Base-by-base conservation (phyloP, 1,139 yeast species). In the Zhuliangozyma parablackwelliae region DNA sequence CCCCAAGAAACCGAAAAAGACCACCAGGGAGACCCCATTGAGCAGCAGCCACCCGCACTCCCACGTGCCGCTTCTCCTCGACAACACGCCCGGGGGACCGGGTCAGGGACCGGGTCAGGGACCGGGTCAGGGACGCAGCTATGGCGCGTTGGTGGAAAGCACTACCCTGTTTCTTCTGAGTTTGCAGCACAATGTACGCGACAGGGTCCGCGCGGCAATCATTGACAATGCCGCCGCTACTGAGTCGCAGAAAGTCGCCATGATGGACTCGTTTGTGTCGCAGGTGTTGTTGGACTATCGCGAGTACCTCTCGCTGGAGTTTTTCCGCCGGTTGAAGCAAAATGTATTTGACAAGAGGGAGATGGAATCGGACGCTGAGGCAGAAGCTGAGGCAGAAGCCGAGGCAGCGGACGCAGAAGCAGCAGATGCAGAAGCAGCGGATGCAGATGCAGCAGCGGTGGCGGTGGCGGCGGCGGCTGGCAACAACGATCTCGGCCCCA, bases 251-350 rank as follows among this genome's bases (percentile, higher is more conserved):
- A 57, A 57, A 34, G 35, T 47, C 8, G 38, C 45, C 8, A 38
- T 59, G 36, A 31, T 60, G 30, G 60, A 55, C 37, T 44, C 56
- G 10, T 53, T 59, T 28, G 43, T 57, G 5, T 48, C 55, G 5
- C 62, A 55, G 36, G 45, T 60, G n/a, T 39, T 55, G 11, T 37
- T 44, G 11, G 65, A 60, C 38, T 57, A 56, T 36, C 49, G 53
- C 31, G 31, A 37, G 21, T 34, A 36, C 8, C 32, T 46, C 5
- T 40, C 45, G 21, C 35, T 38, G 2, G 38, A 41, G 29, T 42
- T 45, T 33, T 34, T 45, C 35, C 27, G 32, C 31, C 38, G 38
- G 8, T 36, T 44, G 29, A 38, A 31, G 24, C 38, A 41, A 26
- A 40, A 40, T 28, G 26, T 44, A 10, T 39, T 28, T 29, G 43